Evolutionary conservation across 2,329 filamentous ascomycete genomes (phyloP), one percentile per base, ranked within the genome.

Genomic region (Diaporthe batatas): DNA sequence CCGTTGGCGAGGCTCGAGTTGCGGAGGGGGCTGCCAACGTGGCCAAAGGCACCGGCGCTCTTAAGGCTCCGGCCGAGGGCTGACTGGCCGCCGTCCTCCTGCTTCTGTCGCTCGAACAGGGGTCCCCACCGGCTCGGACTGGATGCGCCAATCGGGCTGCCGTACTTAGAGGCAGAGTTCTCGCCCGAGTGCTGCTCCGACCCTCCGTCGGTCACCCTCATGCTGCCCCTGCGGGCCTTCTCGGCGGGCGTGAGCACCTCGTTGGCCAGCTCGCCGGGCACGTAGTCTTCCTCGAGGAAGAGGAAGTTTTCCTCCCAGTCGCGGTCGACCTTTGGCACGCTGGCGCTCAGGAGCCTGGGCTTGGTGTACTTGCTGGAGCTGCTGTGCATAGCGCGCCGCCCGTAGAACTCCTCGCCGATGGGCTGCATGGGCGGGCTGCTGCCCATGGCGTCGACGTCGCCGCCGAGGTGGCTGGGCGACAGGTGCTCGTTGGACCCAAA

Each of bases 231-330:
- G 14, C 91, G 85, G 14, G 90, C 91, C 80, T 92, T 92, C 78
- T 93, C 91, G 18, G 90, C 89, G 1, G 91, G 90, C 4, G 91
- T 93, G 76, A 93, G 82, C 18, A 93, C 84, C 74, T 92, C 91
- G 77, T 91, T 82, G 10, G 81, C 90, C 47, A 92, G 83, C 72
- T 90, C 88, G 74, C 89, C 93, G 0, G 96, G 96, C 12, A 98
- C 87, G 78, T 96, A 94, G 78, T 97, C 95, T 79, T 97, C 95
- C 81, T 97, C 94, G 77, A 86, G 79, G 77, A 96, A 96, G 39
- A 92, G 89, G 78, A 97, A 96, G 71, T 89, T 87, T 71, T 86
- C 81, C 64, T 91, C 89, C 90, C 90, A 92, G 77, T 92, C 90
- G 71, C 86, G 86, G 76, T 92, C 90, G 34, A 77, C 90, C 84